phyloP scores from a whole-genome alignment of 306 rosid genomes.

The Acacia melanoxylon region DNA sequence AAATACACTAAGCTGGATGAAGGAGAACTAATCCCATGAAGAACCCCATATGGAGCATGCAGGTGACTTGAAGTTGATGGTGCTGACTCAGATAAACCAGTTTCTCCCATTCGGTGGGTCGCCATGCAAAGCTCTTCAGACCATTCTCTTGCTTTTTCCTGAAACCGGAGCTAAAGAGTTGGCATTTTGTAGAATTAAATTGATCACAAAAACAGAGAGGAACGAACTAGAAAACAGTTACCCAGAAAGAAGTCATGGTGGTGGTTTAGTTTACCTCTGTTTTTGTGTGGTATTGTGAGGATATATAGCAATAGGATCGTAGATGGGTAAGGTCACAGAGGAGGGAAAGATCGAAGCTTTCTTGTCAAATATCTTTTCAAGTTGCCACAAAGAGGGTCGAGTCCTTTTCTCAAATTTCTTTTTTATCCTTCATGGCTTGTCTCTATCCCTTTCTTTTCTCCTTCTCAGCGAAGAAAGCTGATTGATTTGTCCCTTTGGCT shows the following conservation, averaged over 20 bases:
- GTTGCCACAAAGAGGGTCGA: slow-evolving; percentile 44
- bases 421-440: slow-evolving; percentile 48
- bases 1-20: slow-evolving; percentile 62
- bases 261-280: slow-evolving; percentile 22
- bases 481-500: slow-evolving; percentile 44
- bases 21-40: slow-evolving; percentile 61
- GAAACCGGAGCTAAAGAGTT: slow-evolving; percentile 39
- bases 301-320: slow-evolving; percentile 30
- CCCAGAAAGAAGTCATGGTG: not conserved
- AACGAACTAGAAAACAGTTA: not conserved
- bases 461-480: slow-evolving; percentile 63
- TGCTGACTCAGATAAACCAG: slow-evolving; percentile 68
- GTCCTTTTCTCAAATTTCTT: slow-evolving; percentile 62
- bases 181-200: slow-evolving; percentile 25
- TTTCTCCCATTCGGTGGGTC: slow-evolving; percentile 65
- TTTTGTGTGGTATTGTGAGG: slow-evolving; percentile 28
- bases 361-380: slow-evolving; percentile 49
- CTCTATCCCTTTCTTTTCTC: slow-evolving; percentile 53
- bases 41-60: slow-evolving; percentile 60
- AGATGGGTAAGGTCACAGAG: slow-evolving; percentile 34
- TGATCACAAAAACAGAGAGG: slow-evolving; percentile 25
- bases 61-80: slow-evolving; percentile 72
- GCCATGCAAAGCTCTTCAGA: slow-evolving; percentile 65
- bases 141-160: slow-evolving; percentile 45
- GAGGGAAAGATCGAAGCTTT: slow-evolving; percentile 53